Evolutionary conservation across 2,329 filamentous ascomycete species (phyloP).

Genomic region (Aspergillus sp.): DNA sequence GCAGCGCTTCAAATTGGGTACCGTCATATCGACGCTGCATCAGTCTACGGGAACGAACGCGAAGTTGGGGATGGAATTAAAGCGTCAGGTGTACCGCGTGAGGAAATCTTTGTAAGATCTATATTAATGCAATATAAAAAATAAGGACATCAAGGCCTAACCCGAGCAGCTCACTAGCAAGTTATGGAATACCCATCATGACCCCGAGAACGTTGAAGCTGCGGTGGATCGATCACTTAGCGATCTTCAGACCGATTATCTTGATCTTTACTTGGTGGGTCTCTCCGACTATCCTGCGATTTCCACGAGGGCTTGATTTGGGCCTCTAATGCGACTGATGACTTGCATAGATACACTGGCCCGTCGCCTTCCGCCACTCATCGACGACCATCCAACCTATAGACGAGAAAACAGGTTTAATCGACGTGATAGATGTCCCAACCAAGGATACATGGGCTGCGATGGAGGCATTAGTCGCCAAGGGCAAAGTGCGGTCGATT

Average conservation of each 20-base stretch:
- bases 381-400: conserved; percentile 17
- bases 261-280: conserved; percentile 60
- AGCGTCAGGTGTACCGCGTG: conserved; percentile 30
- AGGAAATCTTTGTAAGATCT: conserved; percentile 34
- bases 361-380: conserved; percentile 26
- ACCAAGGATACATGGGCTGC: conserved; percentile 57
- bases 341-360: conserved; percentile 40
- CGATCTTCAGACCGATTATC: conserved; percentile 63
- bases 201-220: conserved; percentile 35
- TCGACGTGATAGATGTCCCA: conserved; percentile 20
- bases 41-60: conserved; percentile 46
- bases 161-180: conserved; percentile 33
- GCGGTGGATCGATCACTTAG: conserved; percentile 57
- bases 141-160: not conserved
- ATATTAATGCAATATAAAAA: not conserved
- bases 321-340: not conserved
- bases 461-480: conserved; percentile 56
- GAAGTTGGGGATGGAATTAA: conserved; percentile 46
- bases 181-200: conserved; percentile 39
- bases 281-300: too few relatives aligned
- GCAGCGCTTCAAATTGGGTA: conserved; percentile 52
- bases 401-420: conserved; percentile 19
- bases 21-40: conserved; percentile 54
- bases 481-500: conserved; percentile 63
- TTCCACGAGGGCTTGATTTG: not conserved